A percentile compares a stretch with the other conserved stretches of the same genome.
These are phyloP conservation scores for Fusarium sp. DNA, from an alignment of 2,329 filamentous ascomycete species.

Conservation along the genomic window DNA sequence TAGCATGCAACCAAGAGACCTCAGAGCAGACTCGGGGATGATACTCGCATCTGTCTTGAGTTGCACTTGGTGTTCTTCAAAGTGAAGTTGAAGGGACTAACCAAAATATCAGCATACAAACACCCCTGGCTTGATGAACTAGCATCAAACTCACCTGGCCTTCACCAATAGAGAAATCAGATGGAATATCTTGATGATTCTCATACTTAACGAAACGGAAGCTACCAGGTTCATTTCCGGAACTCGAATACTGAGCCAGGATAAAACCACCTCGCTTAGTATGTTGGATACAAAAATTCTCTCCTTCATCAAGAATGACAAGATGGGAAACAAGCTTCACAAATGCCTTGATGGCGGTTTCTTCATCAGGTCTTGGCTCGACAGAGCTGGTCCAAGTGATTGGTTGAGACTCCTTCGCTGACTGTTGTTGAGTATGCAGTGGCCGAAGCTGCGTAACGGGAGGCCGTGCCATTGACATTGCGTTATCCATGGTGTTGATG, in stretches of 20 bases:
- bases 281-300: conserved; percentile 8
- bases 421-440: conserved; percentile 3
- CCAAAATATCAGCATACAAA: background rate
- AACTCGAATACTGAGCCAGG: background rate
- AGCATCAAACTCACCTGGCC: background rate
- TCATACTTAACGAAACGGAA: background rate
- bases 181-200: background rate
- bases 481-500: conserved; percentile 3
- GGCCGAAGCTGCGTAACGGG: conserved; percentile 26
- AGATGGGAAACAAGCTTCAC: background rate
- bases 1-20: background rate
- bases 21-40: background rate
- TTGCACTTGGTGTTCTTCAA: background rate
- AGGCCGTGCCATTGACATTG: background rate
- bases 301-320: background rate
- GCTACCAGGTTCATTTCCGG: rapidly evolving
- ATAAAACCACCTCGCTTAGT: background rate
- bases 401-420: background rate
- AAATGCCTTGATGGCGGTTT: background rate
- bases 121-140: too few species aligned
- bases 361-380: background rate
- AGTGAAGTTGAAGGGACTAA: background rate
- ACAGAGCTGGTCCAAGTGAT: background rate
- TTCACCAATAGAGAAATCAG: conserved; percentile 14
- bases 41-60: background rate